Conservation (phyloP, 129 eudicot genomes). For the Flaveria linearis region DNA sequence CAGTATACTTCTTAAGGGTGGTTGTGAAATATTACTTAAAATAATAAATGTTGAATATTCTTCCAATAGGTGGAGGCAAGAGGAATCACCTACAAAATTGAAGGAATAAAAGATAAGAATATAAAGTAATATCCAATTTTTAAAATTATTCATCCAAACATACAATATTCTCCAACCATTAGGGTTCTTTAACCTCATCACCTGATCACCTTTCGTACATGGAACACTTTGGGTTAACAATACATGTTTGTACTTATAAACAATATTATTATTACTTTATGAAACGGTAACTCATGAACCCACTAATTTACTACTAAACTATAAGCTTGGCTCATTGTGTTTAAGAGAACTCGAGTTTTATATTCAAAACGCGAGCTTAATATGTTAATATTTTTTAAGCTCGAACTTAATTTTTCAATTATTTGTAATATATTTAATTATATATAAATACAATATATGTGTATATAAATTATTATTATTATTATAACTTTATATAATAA, state of each 20-base stretch:
- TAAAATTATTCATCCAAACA: not conserved
- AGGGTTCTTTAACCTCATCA: not conserved
- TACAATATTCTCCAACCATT: not conserved
- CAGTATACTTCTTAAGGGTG: not conserved
- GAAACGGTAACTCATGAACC: too few relatives aligned
- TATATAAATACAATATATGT: too few relatives aligned
- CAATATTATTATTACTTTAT: not conserved
- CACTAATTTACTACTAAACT: too few relatives aligned
- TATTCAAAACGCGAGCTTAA: too few relatives aligned
- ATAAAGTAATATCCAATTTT: not conserved
- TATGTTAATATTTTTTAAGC: too few relatives aligned
- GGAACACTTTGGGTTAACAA: too few relatives aligned
- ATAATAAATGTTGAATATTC: slow-evolving; percentile 2
- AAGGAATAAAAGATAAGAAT: not conserved
- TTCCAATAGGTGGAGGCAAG: not conserved
- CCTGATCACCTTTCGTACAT: not conserved
- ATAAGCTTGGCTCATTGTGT: too few relatives aligned
- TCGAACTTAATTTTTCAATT: too few relatives aligned
- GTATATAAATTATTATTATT: too few relatives aligned
- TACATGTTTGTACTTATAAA: not conserved
- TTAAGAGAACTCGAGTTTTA: too few relatives aligned
- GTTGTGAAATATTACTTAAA: not conserved
- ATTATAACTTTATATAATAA: too few relatives aligned
- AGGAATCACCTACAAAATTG: slow-evolving; percentile 8
- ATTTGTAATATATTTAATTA: too few relatives aligned